Base-by-base conservation (phyloP, 2,329 filamentous ascomycete genomes). In the Fusarium tuaranense region DNA sequence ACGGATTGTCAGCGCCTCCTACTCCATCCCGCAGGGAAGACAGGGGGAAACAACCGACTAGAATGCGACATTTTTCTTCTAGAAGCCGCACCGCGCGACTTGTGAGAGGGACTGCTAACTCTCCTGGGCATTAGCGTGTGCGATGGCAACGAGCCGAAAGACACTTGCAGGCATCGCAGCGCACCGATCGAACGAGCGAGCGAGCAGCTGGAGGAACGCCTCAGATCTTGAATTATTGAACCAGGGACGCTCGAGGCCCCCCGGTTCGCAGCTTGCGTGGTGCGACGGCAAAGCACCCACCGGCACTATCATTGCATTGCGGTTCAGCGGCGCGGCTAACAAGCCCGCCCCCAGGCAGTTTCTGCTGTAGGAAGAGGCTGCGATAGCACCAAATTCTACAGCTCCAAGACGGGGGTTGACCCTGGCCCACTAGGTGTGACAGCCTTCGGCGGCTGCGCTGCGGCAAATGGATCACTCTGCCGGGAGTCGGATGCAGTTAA, bases 21-120 rank as follows among this genome's bases (percentile, higher is more conserved):
- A 65, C 65, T 20, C 59, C 53, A 72, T 70, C 57, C 60, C 61
- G 59, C 69, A 74, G 69, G 34, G 63, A 14, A 14, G 34, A 59
- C 75, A 66, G 65, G 70, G 44, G 70, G 41, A 36, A 18, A 46
- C 20, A 57, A 22, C n/a, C 22, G 67, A 63, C 70, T 72, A 70
- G 71, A 72, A 75, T 66, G 68, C 65, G 65, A 62, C 38, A 53
- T 70, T 61, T 59, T 68, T 71, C 46, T 77, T 76, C 75, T 77
- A 69, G 74, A 76, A 76, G 61, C 60, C 62, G 38, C 57, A 68
- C 72, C 68, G 66, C 46, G 62, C 55, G 38, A 58, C 48, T 18
- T 48, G 58, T 55, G 34, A 58, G 55, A 55, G 51, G 63, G 53
- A 57, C 48, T 64, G 41, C 51, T 62, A 59, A 25, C 59, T 64